phyloP scores from a whole-genome alignment of 305 asterid species.

The Solanum hybrid region DNA sequence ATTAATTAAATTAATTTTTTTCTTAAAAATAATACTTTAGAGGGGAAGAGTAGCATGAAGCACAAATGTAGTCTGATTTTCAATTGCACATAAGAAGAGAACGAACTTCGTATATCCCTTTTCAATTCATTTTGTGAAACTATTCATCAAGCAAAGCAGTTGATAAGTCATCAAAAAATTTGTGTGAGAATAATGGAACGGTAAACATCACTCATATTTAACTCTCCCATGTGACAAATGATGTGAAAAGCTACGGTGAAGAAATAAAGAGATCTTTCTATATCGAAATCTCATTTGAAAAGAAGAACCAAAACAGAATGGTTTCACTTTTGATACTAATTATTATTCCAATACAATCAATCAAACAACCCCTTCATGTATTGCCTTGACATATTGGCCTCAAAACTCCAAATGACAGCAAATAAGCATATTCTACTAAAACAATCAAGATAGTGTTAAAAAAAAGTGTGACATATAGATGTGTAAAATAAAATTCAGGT shows the following conservation, averaged over 20 bases:
- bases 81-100: not conserved
- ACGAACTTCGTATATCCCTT: not conserved
- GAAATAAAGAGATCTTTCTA: not conserved
- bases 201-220: not conserved
- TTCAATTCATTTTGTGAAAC: not conserved
- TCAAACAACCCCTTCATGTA: not conserved
- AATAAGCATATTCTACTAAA: not conserved
- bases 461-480: not conserved
- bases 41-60: not conserved
- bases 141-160: not conserved
- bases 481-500: not conserved
- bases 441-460: not conserved
- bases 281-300: not conserved
- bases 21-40: not conserved
- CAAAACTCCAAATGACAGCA: slow-evolving; percentile 1
- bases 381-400: not conserved
- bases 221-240: not conserved
- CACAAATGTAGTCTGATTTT: not conserved
- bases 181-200: not conserved
- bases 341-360: not conserved
- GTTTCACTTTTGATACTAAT: not conserved
- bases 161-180: not conserved
- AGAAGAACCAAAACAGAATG: not conserved
- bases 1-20: not conserved
- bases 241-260: not conserved